Evolutionary conservation across 805 yeast species (phyloP).

Genomic region (Ascoidea rubescens): DNA sequence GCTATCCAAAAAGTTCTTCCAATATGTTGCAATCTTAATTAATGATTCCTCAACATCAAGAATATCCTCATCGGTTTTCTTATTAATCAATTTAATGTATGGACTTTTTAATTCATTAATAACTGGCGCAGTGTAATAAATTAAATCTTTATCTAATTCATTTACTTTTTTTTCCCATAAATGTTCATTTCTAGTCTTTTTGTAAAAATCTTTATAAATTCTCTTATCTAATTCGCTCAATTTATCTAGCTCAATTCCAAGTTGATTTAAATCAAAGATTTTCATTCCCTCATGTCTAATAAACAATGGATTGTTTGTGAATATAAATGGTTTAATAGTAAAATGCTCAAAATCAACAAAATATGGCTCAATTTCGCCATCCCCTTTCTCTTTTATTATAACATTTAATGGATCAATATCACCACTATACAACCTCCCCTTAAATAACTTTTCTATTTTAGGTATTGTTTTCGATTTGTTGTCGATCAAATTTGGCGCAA

Average conservation of each 20-base stretch:
- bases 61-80: constrained; percentile 41
- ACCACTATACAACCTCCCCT: constrained; percentile 65
- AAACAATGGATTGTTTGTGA: constrained; percentile 70
- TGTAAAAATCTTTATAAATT: constrained; percentile 76
- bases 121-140: constrained; percentile 74
- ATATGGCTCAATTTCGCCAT: constrained; percentile 23
- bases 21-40: constrained; percentile 50
- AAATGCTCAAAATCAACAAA: constrained; percentile 79
- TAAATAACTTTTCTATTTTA: constrained; percentile 44
- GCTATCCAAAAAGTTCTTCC: constrained; percentile 52
- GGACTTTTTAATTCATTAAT: constrained; percentile 58
- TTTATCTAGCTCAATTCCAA: constrained; percentile 53
- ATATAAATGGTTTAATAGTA: constrained; percentile 66
- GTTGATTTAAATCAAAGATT: constrained; percentile 61
- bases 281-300: constrained; percentile 83
- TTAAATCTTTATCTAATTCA: constrained; percentile 45
- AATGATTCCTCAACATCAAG: constrained; percentile 54
- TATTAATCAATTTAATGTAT: constrained; percentile 44
- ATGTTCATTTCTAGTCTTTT: constrained; percentile 83
- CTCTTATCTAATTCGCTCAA: constrained; percentile 62
- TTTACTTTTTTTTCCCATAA: constrained; percentile 74
- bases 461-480: constrained; percentile 26
- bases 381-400: constrained; percentile 27
- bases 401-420: constrained; percentile 90
- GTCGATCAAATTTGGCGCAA: constrained; percentile 46